Conservation (phyloP, 495 filamentous ascomycete genomes). For the Penicillium soppii region DNA sequence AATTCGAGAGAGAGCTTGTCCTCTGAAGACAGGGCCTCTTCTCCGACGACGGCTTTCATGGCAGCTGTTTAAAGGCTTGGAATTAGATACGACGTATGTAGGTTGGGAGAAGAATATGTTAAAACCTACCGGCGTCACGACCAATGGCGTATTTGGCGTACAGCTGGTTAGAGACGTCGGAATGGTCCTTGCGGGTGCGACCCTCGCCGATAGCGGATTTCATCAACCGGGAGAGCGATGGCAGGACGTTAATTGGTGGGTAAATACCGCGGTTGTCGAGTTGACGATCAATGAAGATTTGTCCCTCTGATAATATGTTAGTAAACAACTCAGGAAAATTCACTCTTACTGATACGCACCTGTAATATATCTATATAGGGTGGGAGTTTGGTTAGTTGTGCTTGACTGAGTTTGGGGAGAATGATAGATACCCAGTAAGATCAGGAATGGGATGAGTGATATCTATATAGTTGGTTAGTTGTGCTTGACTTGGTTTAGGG, state of each 20-base stretch:
- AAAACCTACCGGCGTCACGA: conserved; percentile 70
- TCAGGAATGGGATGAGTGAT: conserved; percentile 99
- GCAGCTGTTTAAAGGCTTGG: conserved; percentile 57
- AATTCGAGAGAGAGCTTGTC: conserved; percentile 98
- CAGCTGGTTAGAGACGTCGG: conserved; percentile 97
- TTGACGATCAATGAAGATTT: conserved; percentile 96
- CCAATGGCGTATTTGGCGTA: conserved; percentile 99
- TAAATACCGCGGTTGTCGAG: conserved; percentile 95
- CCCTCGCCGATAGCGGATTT: conserved; percentile 98
- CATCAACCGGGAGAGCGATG: conserved; percentile 98
- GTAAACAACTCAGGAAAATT: too few relatives aligned
- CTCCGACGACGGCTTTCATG: conserved; percentile 99
- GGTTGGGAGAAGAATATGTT: not conserved
- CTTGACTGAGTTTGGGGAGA: too few relatives aligned
- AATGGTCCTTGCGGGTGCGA: conserved; percentile 92
- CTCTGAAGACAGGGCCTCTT: conserved; percentile 91
- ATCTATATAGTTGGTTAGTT: conserved; percentile 50
- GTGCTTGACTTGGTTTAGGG: not conserved
- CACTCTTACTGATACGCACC: too few relatives aligned
- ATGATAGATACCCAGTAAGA: conserved; percentile 77
- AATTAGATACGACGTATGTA: not conserved
- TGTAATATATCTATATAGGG: too few relatives aligned
- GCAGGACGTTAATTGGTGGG: conserved; percentile 98
- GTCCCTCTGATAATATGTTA: conserved; percentile 60
- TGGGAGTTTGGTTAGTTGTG: too few relatives aligned